These are phyloP conservation scores for Gaeumannomyces tritici DNA, from an alignment of 2,329 filamentous ascomycete species.

Conservation along the genomic window DNA sequence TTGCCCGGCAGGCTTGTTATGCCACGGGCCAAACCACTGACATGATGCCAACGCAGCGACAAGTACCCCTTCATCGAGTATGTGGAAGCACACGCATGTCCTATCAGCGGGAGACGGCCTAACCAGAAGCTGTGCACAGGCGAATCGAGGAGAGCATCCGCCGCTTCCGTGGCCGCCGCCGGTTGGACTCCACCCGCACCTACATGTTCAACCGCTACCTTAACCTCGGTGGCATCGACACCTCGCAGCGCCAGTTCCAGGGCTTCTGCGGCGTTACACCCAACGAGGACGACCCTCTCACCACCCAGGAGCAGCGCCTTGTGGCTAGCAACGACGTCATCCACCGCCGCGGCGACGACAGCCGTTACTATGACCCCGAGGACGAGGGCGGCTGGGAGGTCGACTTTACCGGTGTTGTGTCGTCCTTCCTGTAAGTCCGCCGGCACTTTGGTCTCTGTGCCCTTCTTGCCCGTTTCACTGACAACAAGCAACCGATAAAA, in stretches of 20 bases:
- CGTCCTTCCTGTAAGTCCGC: conserved; percentile 62
- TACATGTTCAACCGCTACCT: conserved; percentile 73
- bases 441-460: no score
- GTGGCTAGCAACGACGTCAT: conserved; percentile 56
- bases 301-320: conserved; percentile 53
- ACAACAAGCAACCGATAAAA: no score
- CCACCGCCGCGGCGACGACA: conserved; percentile 27
- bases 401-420: conserved; percentile 69
- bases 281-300: conserved; percentile 42
- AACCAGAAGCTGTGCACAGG: conserved; percentile 25
- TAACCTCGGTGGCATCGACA: conserved; percentile 70
- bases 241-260: conserved; percentile 44
- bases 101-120: neutral
- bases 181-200: conserved; percentile 53
- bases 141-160: conserved; percentile 82
- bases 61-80: conserved; percentile 48
- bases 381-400: conserved; percentile 57
- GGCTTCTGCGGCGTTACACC: conserved; percentile 38
- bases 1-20: neutral
- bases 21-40: conserved; percentile 10
- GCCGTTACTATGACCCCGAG: conserved; percentile 39
- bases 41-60: conserved; percentile 22
- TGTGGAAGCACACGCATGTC: neutral
- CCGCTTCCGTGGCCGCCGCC: conserved; percentile 68
- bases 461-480: no score